phyloP scores from a whole-genome alignment of 257 asterid species.

The Solanum raphanifolium region DNA sequence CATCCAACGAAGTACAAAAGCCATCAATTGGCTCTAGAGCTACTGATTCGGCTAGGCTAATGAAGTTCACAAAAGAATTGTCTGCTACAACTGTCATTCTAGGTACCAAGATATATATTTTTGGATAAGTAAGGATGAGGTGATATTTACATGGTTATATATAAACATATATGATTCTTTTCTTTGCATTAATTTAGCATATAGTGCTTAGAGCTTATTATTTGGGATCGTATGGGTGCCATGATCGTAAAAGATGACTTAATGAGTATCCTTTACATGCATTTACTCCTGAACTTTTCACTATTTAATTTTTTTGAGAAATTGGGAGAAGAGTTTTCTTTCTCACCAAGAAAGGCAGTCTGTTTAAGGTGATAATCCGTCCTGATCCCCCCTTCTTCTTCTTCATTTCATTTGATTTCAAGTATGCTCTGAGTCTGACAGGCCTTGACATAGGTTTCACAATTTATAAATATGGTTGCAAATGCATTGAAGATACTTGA shows the following conservation, averaged over 20 bases:
- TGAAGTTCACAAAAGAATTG: slow-evolving; percentile 82
- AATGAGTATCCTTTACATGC: background rate
- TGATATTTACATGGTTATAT: background rate
- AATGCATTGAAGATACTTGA: background rate
- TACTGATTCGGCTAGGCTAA: slow-evolving; percentile 89
- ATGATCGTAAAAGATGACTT: background rate
- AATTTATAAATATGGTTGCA: background rate
- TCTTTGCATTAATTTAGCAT: background rate
- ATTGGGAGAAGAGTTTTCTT: background rate
- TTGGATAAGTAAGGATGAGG: background rate
- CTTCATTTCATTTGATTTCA: background rate
- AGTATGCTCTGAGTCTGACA: background rate
- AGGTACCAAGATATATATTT: slow-evolving; percentile 34
- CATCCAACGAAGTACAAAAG: slow-evolving; percentile 51
- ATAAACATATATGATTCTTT: background rate
- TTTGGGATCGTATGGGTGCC: background rate
- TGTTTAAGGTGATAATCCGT: background rate
- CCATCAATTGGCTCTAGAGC: slow-evolving; percentile 80
- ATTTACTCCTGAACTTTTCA: background rate
- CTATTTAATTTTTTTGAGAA: background rate
- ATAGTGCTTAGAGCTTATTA: background rate
- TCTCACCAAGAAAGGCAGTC: background rate
- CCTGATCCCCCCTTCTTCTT: background rate
- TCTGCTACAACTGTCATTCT: slow-evolving; percentile 61
- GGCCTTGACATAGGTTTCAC: no score